Percentiles rank a stretch among this genome's conserved stretches.
Conservation (phyloP, 202 grass and related monocot species). For the Carex sylvatica region DNA sequence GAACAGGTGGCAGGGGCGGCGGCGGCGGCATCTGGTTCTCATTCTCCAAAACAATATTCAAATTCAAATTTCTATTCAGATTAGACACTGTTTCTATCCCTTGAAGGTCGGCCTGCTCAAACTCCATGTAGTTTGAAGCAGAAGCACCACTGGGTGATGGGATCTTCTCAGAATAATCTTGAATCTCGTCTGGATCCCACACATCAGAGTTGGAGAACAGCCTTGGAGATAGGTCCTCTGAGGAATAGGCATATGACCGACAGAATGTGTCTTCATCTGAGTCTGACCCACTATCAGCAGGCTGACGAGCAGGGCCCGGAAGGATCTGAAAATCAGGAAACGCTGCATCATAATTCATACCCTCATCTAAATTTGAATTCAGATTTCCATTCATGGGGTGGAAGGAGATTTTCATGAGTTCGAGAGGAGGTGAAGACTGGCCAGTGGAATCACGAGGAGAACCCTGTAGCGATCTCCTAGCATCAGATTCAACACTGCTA, state of each 20-base stretch:
- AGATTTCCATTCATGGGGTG: constrained; percentile 72
- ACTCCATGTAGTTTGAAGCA: constrained; percentile 21
- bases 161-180: constrained; percentile 52
- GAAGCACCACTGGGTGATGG: constrained; percentile 28
- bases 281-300: constrained; percentile 64
- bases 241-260: constrained; percentile 91
- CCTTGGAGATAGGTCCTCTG: constrained; percentile 77
- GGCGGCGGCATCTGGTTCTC: constrained; percentile 65
- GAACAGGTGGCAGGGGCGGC: constrained; percentile 85
- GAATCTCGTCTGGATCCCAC: constrained; percentile 77
- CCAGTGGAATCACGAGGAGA: constrained; percentile 52
- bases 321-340: constrained; percentile 86
- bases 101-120: constrained; percentile 79
- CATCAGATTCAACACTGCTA: constrained; percentile 27
- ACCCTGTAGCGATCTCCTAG: constrained; percentile 36
- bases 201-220: constrained; percentile 94
- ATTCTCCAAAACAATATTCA: constrained; percentile 23
- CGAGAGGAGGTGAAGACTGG: constrained; percentile 92
- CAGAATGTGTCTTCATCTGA: constrained; percentile 98
- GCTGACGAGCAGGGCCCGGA: constrained; percentile 40
- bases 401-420: constrained; percentile 98
- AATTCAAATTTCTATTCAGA: constrained; percentile 41
- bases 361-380: constrained; percentile 45
- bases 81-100: constrained; percentile 68
- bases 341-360: constrained; percentile 39